Base-by-base conservation (phyloP, 75 land plant genomes). In the Adiantum capillusveneris region DNA sequence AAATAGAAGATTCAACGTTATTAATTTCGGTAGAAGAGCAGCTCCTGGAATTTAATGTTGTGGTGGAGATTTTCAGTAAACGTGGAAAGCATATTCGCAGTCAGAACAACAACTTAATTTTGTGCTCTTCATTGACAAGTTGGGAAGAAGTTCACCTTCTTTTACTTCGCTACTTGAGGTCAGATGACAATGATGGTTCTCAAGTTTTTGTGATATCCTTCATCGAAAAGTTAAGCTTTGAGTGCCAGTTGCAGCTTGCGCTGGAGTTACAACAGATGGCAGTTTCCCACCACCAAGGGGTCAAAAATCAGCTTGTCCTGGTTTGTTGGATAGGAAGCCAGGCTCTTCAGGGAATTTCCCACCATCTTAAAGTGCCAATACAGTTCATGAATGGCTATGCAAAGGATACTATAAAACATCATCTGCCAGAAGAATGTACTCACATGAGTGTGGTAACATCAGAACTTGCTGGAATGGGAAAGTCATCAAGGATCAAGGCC, bases 81-180 rank as follows among this genome's bases (percentile, higher is more conserved):
- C 18, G 37, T 31, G 60, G 50, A 0, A 31, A 29, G 45, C 28
- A 59, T 25, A 30, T 66, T 11, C 49, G 68, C 31, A 51, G 42
- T 30, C 26, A 56, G 13, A 28, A 31, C 46, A 57, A 49, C 45
- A 66, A 66, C 44, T 49, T 66, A 16, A 11, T 66, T 0, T 26
- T 66, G 21, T 66, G 68, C 50, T 26, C 37, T 22, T 29, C 57
- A n/a, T 41, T n/a, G 22, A 66, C 68, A 1, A 57, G 46, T 20
- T 66, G 68, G 68, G 68, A 66, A 34, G 68, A 66, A 37, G 28
- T 66, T 20, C 52, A 66, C 29, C 68, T 66, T 36, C 60, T 66
- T 6, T 12, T 66, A 6, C 60, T 57, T 21, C 68, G 68, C 37
- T 34, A 34, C 9, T 9, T 34, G 48, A 56, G 60, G 24, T 57